phyloP scores from a whole-genome alignment of 73 alveolate species.

The Tetrahymena borealis region DNA sequence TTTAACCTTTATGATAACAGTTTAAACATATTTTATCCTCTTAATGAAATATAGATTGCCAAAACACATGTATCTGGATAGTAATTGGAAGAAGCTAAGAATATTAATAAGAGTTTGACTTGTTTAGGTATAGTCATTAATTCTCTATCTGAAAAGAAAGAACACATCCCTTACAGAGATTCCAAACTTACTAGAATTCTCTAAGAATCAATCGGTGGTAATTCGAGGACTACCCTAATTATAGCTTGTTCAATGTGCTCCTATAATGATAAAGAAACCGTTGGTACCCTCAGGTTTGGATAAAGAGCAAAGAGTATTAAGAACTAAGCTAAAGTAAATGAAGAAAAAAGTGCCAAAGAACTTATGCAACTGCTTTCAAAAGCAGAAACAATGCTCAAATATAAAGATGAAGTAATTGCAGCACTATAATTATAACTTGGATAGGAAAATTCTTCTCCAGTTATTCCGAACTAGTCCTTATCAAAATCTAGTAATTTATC shows the following conservation, averaged over 20 bases:
- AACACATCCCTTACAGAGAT: slow-evolving; percentile 90
- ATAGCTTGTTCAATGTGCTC: slow-evolving; percentile 68
- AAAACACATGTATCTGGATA: slow-evolving; percentile 89
- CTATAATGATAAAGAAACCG: slow-evolving; percentile 82
- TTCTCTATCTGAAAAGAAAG: slow-evolving; percentile 81
- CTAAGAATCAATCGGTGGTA: slow-evolving; percentile 90
- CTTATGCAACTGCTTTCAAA: slow-evolving; percentile 40
- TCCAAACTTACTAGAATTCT: slow-evolving; percentile 90
- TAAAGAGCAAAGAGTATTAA: slow-evolving; percentile 89
- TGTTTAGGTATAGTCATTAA: slow-evolving; percentile 93
- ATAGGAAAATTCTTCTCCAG: neutral
- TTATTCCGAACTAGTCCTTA: neutral
- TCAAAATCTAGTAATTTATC: neutral
- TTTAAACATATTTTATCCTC: neutral
- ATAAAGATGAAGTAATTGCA: slow-evolving; percentile 29
- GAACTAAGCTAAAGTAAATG: slow-evolving; percentile 62
- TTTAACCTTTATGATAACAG: too few species aligned
- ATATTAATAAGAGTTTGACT: slow-evolving; percentile 84
- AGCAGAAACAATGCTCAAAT: slow-evolving; percentile 47
- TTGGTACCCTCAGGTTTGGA: slow-evolving; percentile 83
- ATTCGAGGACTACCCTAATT: slow-evolving; percentile 83
- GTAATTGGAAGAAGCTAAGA: slow-evolving; percentile 91
- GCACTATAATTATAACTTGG: neutral
- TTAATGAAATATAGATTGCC: slow-evolving; percentile 23
- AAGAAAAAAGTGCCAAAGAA: slow-evolving; percentile 72